Conservation (phyloP, 768 basidiomycete species). For the Holtermannia corniformis region DNA sequence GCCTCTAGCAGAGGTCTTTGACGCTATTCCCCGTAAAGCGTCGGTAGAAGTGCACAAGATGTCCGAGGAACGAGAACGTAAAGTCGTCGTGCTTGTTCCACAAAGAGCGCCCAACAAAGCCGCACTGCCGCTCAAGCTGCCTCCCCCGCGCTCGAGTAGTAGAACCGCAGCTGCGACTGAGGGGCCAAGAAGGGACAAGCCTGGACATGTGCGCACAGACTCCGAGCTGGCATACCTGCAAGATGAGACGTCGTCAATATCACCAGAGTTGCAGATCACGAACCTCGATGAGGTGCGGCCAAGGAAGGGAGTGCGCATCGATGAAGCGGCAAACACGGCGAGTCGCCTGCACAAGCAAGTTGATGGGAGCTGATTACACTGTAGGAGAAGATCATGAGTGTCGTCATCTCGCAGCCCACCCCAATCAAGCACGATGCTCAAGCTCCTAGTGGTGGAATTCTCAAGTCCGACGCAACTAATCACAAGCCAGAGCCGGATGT, state of each 20-base stretch:
- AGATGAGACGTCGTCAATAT: neutral
- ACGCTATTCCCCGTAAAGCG: neutral
- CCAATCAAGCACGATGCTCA: neutral
- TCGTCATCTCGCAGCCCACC: neutral
- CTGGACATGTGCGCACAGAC: neutral
- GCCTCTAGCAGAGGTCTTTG: neutral
- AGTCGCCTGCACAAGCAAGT: neutral
- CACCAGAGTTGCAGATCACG: too few relatives aligned
- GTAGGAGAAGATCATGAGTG: neutral
- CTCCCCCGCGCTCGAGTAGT: too few relatives aligned
- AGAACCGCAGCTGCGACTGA: too few relatives aligned
- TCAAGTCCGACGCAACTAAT: too few relatives aligned
- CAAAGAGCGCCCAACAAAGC: neutral
- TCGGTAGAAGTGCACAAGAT: neutral
- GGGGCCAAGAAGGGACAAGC: neutral
- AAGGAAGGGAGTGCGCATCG: neutral
- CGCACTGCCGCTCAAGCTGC: neutral
- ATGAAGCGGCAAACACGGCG: neutral
- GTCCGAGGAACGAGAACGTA: neutral
- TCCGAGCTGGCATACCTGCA: neutral
- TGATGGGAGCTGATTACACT: neutral
- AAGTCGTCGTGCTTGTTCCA: neutral
- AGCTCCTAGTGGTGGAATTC: neutral
- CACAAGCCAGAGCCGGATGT: neutral
- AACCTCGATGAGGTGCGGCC: neutral